A percentile compares a stretch with the other conserved stretches of the same genome.
phyloP scores from a whole-genome alignment of 202 grass and related monocot genomes.

The Miscanthus sacchariflorus region DNA sequence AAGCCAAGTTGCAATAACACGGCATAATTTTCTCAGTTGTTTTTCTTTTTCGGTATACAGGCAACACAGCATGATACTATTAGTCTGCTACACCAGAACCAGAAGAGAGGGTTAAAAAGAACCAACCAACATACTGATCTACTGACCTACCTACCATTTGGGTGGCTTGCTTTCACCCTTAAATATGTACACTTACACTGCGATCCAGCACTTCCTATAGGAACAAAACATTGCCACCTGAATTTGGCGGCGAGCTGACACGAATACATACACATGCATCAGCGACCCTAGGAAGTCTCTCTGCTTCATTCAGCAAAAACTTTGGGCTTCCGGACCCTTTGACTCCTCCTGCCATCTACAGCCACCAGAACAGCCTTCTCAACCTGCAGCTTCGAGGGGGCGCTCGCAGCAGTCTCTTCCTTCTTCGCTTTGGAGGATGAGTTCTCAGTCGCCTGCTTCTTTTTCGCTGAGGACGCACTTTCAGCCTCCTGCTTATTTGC shows the following conservation, averaged over 20 bases:
- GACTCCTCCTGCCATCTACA: slow-evolving; percentile 59
- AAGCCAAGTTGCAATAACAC: not conserved
- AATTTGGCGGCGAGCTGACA: not conserved
- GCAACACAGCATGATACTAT: slow-evolving; percentile 7
- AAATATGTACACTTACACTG: slow-evolving; percentile 40
- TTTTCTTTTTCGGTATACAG: not conserved
- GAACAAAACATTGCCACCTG: not conserved
- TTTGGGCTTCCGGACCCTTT: slow-evolving; percentile 56
- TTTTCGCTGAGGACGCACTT: not conserved
- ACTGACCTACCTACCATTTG: not conserved
- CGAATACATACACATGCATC: slow-evolving; percentile 33
- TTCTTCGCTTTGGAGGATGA: not conserved
- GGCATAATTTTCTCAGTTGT: not conserved
- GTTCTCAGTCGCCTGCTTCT: not conserved
- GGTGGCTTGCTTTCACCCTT: not conserved
- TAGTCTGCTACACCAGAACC: slow-evolving; percentile 11
- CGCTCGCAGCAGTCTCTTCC: not conserved
- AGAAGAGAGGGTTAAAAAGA: not conserved
- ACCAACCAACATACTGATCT: not conserved
- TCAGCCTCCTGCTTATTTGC: slow-evolving; percentile 27
- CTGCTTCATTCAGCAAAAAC: slow-evolving; percentile 42
- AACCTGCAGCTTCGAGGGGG: slow-evolving; percentile 33
- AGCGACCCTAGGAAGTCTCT: not conserved
- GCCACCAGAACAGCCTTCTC: slow-evolving; percentile 53
- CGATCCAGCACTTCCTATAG: slow-evolving; percentile 1